A percentile compares a stretch with the other conserved stretches of the same genome.
Evolutionary conservation across 2,329 filamentous ascomycete genomes (phyloP).

Genomic region (Pseudogymnoascus sp.): DNA sequence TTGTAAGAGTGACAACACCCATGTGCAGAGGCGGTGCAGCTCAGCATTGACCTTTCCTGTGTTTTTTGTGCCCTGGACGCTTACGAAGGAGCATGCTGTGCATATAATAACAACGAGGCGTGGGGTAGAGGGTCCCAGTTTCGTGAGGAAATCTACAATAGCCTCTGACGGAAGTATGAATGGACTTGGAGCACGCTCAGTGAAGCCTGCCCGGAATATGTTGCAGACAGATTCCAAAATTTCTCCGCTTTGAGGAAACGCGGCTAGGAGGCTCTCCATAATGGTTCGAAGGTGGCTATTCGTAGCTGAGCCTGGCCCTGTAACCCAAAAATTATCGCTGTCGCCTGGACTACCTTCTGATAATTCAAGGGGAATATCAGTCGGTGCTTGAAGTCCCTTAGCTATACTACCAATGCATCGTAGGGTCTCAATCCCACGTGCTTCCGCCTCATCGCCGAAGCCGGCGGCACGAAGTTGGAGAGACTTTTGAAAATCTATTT

Average conservation of each 20-base stretch:
- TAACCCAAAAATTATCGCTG: constrained; percentile 39
- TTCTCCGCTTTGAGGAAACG: constrained; percentile 55
- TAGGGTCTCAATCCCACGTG: constrained; percentile 40
- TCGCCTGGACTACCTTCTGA: constrained; percentile 36
- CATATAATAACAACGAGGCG: constrained; percentile 61
- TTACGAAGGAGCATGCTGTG: constrained; percentile 63
- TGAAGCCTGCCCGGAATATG: constrained; percentile 66
- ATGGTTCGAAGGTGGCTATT: constrained; percentile 44
- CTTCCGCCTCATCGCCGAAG: constrained; percentile 28
- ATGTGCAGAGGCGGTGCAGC: constrained; percentile 46
- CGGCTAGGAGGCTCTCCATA: constrained; percentile 39
- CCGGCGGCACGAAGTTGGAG: constrained; percentile 18
- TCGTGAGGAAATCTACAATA: constrained; percentile 58
- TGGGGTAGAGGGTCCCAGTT: constrained; percentile 50
- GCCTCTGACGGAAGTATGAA: constrained; percentile 64
- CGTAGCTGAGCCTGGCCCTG: constrained; percentile 38
- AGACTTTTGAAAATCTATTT: constrained; percentile 47
- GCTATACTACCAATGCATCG: constrained; percentile 63
- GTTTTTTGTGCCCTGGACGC: constrained; percentile 43
- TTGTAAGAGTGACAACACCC: constrained; percentile 55
- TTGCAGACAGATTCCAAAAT: constrained; percentile 64
- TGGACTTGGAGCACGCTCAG: constrained; percentile 63
- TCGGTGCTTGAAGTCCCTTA: constrained; percentile 60
- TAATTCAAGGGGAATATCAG: constrained; percentile 60
- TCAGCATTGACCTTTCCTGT: constrained; percentile 38